Evolutionary conservation across 805 yeast species (phyloP).

Genomic region (Schwanniomyces yamadae): DNA sequence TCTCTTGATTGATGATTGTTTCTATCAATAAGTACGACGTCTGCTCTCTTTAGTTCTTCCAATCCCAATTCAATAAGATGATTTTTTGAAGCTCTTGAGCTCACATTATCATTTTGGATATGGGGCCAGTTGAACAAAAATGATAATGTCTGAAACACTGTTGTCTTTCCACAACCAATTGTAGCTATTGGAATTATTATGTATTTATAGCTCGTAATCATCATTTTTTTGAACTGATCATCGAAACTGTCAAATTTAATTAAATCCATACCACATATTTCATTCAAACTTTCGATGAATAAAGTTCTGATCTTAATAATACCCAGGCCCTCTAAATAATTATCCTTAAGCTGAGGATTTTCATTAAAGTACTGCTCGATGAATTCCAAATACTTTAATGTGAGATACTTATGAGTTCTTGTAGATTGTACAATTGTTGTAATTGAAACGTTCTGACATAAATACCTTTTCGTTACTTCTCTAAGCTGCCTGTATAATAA

Average conservation of each 20-base stretch:
- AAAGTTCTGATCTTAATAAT: conserved; percentile 68
- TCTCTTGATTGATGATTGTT: conserved; percentile 77
- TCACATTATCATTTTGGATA: conserved; percentile 77
- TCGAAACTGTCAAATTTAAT: conserved; percentile 46
- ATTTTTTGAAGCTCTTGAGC: conserved; percentile 46
- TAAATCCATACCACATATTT: conserved; percentile 58
- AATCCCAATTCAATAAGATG: conserved; percentile 50
- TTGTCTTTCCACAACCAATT: conserved; percentile 93
- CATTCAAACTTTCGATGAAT: conserved; percentile 53
- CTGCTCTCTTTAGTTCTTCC: conserved; percentile 24
- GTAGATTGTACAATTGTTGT: conserved; percentile 36
- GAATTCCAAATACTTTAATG: conserved; percentile 68
- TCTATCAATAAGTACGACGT: conserved; percentile 72
- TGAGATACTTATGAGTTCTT: conserved; percentile 56
- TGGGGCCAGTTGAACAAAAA: conserved; percentile 62
- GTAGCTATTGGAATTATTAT: conserved; percentile 83
- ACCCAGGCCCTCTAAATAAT: conserved; percentile 60
- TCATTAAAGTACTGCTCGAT: conserved; percentile 53
- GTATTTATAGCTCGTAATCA: conserved; percentile 44
- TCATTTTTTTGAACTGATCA: conserved; percentile 12
- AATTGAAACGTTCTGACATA: conserved; percentile 32
- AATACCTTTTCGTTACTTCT: conserved; percentile 70
- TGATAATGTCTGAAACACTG: conserved; percentile 62
- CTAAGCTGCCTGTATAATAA: conserved; percentile 86
- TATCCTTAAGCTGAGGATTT: conserved; percentile 45